phyloP scores from a whole-genome alignment of 2,329 filamentous ascomycete species.

The Thielaviopsis populi region DNA sequence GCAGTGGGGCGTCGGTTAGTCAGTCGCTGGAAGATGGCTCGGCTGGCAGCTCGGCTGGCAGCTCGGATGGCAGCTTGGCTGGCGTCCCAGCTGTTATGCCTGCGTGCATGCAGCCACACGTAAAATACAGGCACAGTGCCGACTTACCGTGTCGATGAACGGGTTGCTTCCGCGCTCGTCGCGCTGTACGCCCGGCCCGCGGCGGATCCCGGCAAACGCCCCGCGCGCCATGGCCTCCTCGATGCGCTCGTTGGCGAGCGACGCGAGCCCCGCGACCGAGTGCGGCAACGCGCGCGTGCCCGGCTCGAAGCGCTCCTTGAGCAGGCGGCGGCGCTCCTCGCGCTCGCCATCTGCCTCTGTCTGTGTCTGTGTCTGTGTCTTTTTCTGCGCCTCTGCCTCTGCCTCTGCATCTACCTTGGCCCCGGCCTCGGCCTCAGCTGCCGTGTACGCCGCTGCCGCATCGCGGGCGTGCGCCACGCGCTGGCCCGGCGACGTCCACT shows the following conservation, averaged over 20 bases:
- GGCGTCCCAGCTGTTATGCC: too few relatives aligned
- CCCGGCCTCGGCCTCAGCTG: conserved; percentile 29
- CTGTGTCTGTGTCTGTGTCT: conserved; percentile 23
- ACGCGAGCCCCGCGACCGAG: conserved; percentile 61
- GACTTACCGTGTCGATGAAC: conserved; percentile 59
- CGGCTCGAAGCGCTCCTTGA: conserved; percentile 68
- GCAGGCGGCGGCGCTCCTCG: conserved; percentile 53
- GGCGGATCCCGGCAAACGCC: conserved; percentile 69
- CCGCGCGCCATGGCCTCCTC: conserved; percentile 87
- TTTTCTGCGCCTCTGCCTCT: conserved; percentile 27
- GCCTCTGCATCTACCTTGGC: conserved; percentile 22
- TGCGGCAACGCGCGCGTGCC: conserved; percentile 58
- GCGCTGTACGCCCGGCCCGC: conserved; percentile 66
- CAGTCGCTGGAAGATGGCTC: too few relatives aligned
- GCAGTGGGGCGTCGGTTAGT: background rate
- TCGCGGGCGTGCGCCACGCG: conserved; percentile 42
- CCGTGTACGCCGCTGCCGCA: conserved; percentile 37
- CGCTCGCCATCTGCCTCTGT: conserved; percentile 46
- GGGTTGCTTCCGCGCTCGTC: conserved; percentile 72
- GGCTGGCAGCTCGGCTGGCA: too few relatives aligned
- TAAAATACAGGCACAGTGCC: too few relatives aligned
- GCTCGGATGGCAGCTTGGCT: too few relatives aligned
- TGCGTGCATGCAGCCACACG: too few relatives aligned
- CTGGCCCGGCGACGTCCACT: conserved; percentile 29
- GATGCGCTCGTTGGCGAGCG: conserved; percentile 74